A percentile compares a stretch with the other conserved stretches of the same genome.
phyloP scores from a whole-genome alignment of 176 grass and related monocot species.

The Tillandsia fasciculata region DNA sequence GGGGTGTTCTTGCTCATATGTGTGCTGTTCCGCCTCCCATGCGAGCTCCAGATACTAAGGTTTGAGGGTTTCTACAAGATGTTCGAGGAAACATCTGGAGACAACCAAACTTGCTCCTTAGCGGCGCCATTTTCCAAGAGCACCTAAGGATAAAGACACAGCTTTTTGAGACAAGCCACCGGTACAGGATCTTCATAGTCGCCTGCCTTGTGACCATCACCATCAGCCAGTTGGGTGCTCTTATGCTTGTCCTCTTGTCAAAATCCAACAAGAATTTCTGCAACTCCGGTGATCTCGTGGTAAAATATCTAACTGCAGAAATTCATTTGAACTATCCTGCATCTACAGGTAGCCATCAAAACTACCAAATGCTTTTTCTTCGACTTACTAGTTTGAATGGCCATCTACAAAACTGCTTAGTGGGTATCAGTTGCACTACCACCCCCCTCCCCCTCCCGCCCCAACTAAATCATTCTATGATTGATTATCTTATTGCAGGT shows the following conservation, averaged over 20 bases:
- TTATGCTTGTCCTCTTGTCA: constrained; percentile 50
- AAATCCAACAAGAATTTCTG: constrained; percentile 60
- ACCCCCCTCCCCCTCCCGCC: too few species aligned
- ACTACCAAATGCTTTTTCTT: not conserved
- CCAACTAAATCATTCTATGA: too few species aligned
- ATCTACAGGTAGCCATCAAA: not conserved
- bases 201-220: constrained; percentile 67
- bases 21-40: constrained; percentile 90
- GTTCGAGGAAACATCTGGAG: constrained; percentile 34
- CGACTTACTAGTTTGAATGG: too few species aligned
- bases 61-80: constrained; percentile 81
- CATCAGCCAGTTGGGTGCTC: constrained; percentile 62
- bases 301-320: not conserved
- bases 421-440: too few species aligned
- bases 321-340: not conserved
- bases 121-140: constrained; percentile 45
- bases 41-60: constrained; percentile 93
- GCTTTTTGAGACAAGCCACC: constrained; percentile 62
- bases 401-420: too few species aligned
- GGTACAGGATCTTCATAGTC: constrained; percentile 71
- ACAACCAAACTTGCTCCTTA: not conserved
- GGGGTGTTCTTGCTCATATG: constrained; percentile 79
- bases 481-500: constrained; percentile 30
- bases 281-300: constrained; percentile 72
- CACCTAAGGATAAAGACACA: constrained; percentile 59